Conservation (phyloP, 2,329 filamentous ascomycete genomes). For the Penicillium sp. region DNA sequence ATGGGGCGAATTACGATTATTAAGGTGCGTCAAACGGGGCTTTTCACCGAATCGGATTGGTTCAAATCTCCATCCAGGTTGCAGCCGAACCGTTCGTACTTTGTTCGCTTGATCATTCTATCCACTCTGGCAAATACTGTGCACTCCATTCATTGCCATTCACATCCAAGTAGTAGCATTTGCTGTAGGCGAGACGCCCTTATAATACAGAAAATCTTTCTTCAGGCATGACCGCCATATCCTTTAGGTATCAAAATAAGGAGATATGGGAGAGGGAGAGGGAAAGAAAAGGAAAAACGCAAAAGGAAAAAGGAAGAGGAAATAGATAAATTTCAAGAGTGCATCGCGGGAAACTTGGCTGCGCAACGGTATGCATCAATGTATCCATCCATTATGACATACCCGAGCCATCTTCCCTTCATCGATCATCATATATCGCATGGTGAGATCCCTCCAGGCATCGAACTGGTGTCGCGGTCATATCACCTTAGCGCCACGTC, state of each 20-base stretch:
- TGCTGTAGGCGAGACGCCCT: neutral
- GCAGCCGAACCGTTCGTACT: neutral
- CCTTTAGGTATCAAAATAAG: neutral
- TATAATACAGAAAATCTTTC: conserved; percentile 4
- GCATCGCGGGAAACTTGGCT: too few relatives aligned
- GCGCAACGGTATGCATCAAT: neutral
- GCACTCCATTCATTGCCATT: neutral
- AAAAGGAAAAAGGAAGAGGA: neutral
- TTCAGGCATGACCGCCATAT: neutral
- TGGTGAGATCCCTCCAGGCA: neutral
- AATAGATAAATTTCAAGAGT: too few relatives aligned
- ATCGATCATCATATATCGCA: conserved; percentile 26
- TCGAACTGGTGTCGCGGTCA: neutral
- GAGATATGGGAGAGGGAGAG: too few relatives aligned
- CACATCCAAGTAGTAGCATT: neutral
- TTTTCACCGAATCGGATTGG: neutral
- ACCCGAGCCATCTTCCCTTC: conserved; percentile 18
- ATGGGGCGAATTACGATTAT: neutral
- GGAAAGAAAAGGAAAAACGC: neutral
- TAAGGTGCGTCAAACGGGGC: neutral
- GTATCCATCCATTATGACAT: neutral
- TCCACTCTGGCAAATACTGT: neutral
- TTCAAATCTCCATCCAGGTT: neutral
- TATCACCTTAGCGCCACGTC: neutral
- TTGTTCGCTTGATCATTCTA: neutral